Evolutionary conservation across 345 rosid genomes (phyloP).

Genomic region (Aurinia saxatilis): DNA sequence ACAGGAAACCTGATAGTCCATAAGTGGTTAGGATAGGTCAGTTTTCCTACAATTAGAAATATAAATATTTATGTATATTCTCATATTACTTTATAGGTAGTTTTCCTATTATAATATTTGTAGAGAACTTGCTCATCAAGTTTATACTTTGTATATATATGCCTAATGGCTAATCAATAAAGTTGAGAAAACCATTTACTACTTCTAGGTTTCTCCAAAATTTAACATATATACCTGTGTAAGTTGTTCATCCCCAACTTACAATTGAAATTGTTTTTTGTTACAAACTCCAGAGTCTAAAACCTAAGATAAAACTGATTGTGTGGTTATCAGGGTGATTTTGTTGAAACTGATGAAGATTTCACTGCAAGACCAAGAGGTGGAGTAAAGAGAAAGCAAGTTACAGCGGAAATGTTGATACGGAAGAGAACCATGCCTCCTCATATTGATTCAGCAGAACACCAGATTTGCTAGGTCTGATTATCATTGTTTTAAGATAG

Average conservation of each 20-base stretch:
- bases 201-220: no score
- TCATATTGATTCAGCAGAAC: constrained; percentile 16
- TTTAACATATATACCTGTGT: no score
- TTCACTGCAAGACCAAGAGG: constrained; percentile 74
- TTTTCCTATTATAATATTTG: no score
- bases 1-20: no score
- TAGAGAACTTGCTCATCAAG: no score
- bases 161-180: no score
- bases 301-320: background rate
- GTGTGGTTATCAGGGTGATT: constrained; percentile 60
- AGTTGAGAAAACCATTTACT: no score
- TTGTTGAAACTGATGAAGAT: constrained; percentile 52
- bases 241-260: constrained; percentile 22
- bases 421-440: constrained; percentile 59
- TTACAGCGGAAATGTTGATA: constrained; percentile 46
- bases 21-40: no score
- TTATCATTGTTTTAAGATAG: background rate
- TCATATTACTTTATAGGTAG: no score
- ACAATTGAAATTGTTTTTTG: background rate
- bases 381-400: constrained; percentile 59
- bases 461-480: background rate
- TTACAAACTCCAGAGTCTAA: background rate
- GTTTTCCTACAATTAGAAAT: no score
- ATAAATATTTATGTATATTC: no score
- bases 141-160: no score